These are phyloP conservation scores for Ustilago nuda DNA, from an alignment of 1,284 basidiomycete species.

Conservation along the genomic window DNA sequence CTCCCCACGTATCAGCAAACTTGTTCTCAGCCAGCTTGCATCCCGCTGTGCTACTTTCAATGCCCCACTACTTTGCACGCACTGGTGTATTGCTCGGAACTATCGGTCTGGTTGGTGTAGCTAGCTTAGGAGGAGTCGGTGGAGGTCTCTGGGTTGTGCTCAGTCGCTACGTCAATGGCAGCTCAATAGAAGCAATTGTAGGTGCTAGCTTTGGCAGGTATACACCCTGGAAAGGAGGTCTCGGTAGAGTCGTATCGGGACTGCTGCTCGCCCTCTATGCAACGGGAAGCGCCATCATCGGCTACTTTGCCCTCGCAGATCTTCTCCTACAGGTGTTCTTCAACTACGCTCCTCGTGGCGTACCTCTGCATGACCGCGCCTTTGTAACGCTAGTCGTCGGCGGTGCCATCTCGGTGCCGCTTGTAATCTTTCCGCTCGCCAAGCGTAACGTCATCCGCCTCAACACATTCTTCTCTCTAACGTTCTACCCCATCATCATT, in stretches of 20 bases:
- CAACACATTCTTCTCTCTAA: conserved; percentile 53
- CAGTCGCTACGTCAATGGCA: conserved; percentile 64
- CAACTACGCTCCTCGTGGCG: conserved; percentile 59
- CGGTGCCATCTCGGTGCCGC: conserved; percentile 57
- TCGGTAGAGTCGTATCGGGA: conserved; percentile 56
- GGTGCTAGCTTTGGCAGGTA: conserved; percentile 63
- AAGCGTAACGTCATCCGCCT: conserved; percentile 66
- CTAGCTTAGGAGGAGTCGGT: conserved; percentile 62
- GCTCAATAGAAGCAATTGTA: conserved; percentile 62
- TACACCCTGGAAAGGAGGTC: conserved; percentile 62
- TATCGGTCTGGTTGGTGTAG: conserved; percentile 50
- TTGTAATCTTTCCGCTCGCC: conserved; percentile 64
- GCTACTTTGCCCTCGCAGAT: conserved; percentile 66
- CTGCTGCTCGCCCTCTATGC: conserved; percentile 59
- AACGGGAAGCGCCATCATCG: conserved; percentile 64
- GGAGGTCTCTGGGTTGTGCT: conserved; percentile 66
- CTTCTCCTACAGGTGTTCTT: conserved; percentile 64
- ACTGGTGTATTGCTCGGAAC: conserved; percentile 55
- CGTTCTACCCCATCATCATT: conserved; percentile 60
- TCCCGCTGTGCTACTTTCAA: conserved; percentile 64
- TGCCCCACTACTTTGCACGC: conserved; percentile 65
- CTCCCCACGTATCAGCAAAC: conserved; percentile 63
- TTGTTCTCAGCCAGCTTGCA: conserved; percentile 64
- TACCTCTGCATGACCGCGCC: conserved; percentile 61
- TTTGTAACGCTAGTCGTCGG: conserved; percentile 64